A percentile compares a stretch with the other conserved stretches of the same genome.
Conservation (phyloP, 140 eudicot genomes). For the Senecio squalidus region DNA sequence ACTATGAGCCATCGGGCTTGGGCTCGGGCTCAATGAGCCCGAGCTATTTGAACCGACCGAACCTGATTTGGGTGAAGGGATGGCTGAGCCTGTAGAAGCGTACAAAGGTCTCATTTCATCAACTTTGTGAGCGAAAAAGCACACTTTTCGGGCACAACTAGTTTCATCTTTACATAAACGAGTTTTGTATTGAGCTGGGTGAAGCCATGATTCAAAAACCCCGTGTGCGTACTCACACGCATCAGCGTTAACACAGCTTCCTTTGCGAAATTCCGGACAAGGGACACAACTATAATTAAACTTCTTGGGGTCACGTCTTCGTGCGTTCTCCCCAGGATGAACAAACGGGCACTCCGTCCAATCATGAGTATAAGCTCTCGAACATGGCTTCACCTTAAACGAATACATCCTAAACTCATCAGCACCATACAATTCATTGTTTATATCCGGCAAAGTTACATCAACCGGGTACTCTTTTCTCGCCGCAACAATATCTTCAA, state of each 20-base stretch:
- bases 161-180: slow-evolving; percentile 75
- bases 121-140: slow-evolving; percentile 68
- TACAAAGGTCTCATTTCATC: slow-evolving; percentile 77
- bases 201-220: slow-evolving; percentile 84
- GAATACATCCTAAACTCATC: slow-evolving; percentile 72
- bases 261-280: slow-evolving; percentile 74
- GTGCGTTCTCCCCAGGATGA: slow-evolving; percentile 83
- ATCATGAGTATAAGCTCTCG: slow-evolving; percentile 81
- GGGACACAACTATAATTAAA: slow-evolving; percentile 67
- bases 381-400: slow-evolving; percentile 68
- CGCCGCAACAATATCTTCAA: slow-evolving; percentile 22
- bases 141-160: slow-evolving; percentile 64
- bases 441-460: slow-evolving; percentile 58
- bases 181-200: slow-evolving; percentile 79
- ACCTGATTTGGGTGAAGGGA: slow-evolving; percentile 67
- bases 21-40: no score
- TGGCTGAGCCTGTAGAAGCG: slow-evolving; percentile 77
- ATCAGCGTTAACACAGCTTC: slow-evolving; percentile 58
- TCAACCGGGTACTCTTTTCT: slow-evolving; percentile 69
- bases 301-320: slow-evolving; percentile 62
- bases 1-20: slow-evolving; percentile 24
- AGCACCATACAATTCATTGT: slow-evolving; percentile 47
- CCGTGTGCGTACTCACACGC: slow-evolving; percentile 79
- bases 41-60: slow-evolving; percentile 17
- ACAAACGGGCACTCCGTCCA: slow-evolving; percentile 92